Percentiles rank a stretch among this genome's conserved stretches.
Evolutionary conservation across 2,329 filamentous ascomycete genomes (phyloP).

Genomic region (Penicillium sp.): DNA sequence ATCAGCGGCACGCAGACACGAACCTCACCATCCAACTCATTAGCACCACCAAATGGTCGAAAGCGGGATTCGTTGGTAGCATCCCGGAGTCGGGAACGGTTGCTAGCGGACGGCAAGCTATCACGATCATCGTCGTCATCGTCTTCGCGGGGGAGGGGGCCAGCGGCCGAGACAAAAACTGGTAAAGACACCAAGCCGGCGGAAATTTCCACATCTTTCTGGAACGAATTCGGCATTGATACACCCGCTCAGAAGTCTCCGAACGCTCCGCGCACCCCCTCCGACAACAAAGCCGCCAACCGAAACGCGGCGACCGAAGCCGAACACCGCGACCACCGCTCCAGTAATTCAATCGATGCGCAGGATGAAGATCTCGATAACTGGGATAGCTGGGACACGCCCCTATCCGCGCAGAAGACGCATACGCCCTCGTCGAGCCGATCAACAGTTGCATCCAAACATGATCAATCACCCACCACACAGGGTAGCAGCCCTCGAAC

Average conservation of each 20-base stretch:
- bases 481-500: slow-evolving; percentile 53
- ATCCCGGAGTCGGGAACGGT: slow-evolving; percentile 36
- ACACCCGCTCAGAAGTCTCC: slow-evolving; percentile 44
- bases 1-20: slow-evolving; percentile 57
- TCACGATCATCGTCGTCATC: slow-evolving; percentile 37
- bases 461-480: slow-evolving; percentile 46
- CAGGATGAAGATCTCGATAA: slow-evolving; percentile 50
- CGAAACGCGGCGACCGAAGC: slow-evolving; percentile 29
- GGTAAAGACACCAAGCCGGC: slow-evolving; percentile 45
- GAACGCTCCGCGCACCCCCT: slow-evolving; percentile 30
- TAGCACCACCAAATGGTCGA: slow-evolving; percentile 20
- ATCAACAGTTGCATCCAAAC: slow-evolving; percentile 53
- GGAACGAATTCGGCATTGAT: slow-evolving; percentile 54
- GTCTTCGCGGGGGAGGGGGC: slow-evolving; percentile 31
- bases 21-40: slow-evolving; percentile 28
- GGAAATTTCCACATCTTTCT: slow-evolving; percentile 49
- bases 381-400: slow-evolving; percentile 59
- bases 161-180: slow-evolving; percentile 35
- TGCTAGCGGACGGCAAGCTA: slow-evolving; percentile 29
- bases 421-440: slow-evolving; percentile 48
- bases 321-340: slow-evolving; percentile 36
- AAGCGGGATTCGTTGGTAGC: slow-evolving; percentile 35
- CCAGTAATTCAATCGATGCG: slow-evolving; percentile 20
- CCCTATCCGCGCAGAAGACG: slow-evolving; percentile 37
- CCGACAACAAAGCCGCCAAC: slow-evolving; percentile 20